Evolutionary conservation across 352 stramenopile genomes (phyloP).

Genomic region (Globisporangium cystogenes): DNA sequence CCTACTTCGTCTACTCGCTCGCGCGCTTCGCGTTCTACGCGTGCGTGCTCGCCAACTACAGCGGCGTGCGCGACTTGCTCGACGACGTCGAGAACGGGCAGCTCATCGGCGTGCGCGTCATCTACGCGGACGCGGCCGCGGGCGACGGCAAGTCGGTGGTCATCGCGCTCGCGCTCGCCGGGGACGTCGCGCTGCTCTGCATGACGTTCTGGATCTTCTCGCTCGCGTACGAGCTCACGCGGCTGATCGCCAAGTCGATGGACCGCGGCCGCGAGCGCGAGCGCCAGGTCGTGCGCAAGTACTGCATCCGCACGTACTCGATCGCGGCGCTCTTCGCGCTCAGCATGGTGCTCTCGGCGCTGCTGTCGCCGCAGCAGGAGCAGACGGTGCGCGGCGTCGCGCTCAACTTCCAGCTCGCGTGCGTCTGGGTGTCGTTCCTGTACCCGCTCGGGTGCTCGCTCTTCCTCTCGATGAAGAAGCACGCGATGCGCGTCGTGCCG

Average conservation of each 20-base stretch:
- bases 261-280: constrained; percentile 46
- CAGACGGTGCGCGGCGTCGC: constrained; percentile 25
- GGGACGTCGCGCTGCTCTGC: constrained; percentile 53
- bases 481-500: constrained; percentile 30
- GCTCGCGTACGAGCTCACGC: constrained; percentile 61
- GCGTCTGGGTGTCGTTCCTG: constrained; percentile 47
- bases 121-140: constrained; percentile 31
- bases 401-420: constrained; percentile 39
- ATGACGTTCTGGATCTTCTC: constrained; percentile 62
- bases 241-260: constrained; percentile 62
- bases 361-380: constrained; percentile 20
- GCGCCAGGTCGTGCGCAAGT: constrained; percentile 42
- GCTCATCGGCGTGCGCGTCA: constrained; percentile 38
- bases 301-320: constrained; percentile 38
- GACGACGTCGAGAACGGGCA: constrained; percentile 43
- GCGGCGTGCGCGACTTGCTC: constrained; percentile 36
- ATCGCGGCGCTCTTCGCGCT: constrained; percentile 28
- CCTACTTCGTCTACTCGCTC: constrained; percentile 61
- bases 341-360: constrained; percentile 33
- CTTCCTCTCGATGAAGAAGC: constrained; percentile 43
- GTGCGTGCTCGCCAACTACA: constrained; percentile 42
- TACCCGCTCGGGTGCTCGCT: constrained; percentile 49
- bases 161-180: constrained; percentile 39
- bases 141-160: constrained; percentile 26
- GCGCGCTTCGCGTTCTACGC: constrained; percentile 49